Evolutionary conservation across 805 yeast species (phyloP), one percentile per base, ranked within the genome.

Genomic region (Suhomyces sp.): DNA sequence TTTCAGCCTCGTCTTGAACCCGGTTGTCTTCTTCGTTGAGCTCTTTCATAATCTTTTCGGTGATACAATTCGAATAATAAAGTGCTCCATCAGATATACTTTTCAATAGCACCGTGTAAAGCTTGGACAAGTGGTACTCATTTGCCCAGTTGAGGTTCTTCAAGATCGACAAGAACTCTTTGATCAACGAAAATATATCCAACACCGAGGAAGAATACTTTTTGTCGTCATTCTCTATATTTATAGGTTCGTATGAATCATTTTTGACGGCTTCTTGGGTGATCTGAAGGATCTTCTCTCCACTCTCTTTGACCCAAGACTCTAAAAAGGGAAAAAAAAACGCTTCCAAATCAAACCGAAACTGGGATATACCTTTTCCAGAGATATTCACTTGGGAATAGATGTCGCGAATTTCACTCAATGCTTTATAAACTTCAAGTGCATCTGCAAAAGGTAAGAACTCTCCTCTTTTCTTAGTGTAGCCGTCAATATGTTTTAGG

Each of bases 161-260:
- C 44, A 92, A 70, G n/a, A 88, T 73, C 4, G 72, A 68, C 19
- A 88, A 62, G 10, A 82, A 78, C 49, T 83, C 83, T 53, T 79
- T 78, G 33, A 87, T 76, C 63, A 87, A 74, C 8, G 82, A 76
- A 64, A 87, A 86, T 12, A 87, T 77, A 62, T 88, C 94, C 20
- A 79, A 62, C 1, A 86, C 87, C 0, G 93, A 87, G 2, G 82
- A 72, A 54, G 89, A 83, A 60, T 76, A 69, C 50, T 72, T 72
- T 54, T 72, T 71, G 1, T 67, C 71, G 43, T 75, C 72, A 1
- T 65, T 71, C 1, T 69, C 64, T 19, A 71, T 51, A 54, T 82
- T 81, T 15, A 83, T 60, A 0, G 85, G 82, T 47, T 74, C 69
- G 64, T 85, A 84, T 1, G 62, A 60, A 63, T 91, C 97, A 9